Conservation (phyloP, 768 basidiomycete species). For the Baorangia bicolor region DNA sequence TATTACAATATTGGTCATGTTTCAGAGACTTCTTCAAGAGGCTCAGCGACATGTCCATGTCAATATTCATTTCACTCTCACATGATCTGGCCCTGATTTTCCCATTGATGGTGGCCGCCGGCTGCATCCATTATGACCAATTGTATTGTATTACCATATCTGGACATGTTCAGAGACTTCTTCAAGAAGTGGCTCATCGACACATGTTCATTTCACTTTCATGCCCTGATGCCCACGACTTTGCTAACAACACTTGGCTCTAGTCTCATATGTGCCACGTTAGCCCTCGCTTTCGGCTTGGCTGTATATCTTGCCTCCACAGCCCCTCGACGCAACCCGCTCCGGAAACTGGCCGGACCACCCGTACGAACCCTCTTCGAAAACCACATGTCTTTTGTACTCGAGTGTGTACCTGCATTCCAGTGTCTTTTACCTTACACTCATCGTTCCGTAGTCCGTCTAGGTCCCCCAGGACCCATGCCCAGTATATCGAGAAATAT, state of each 20-base stretch:
- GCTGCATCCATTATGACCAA: too few relatives aligned
- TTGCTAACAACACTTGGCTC: not conserved
- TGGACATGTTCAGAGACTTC: too few relatives aligned
- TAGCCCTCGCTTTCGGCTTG: constrained; percentile 17
- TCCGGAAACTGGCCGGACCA: constrained; percentile 62
- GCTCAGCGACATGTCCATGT: too few relatives aligned
- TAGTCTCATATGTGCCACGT: constrained; percentile 7
- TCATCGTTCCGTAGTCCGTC: constrained; percentile 42
- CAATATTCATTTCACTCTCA: too few relatives aligned
- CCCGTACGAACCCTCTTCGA: constrained; percentile 47
- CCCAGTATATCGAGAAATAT: constrained; percentile 53
- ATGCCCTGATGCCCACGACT: not conserved
- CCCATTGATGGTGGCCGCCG: too few relatives aligned
- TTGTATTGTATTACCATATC: not conserved
- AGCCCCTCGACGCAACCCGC: constrained; percentile 39
- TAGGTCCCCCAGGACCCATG: constrained; percentile 53
- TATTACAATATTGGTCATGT: too few relatives aligned
- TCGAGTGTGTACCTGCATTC: constrained; percentile 48
- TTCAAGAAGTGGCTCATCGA: too few relatives aligned
- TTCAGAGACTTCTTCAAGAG: too few relatives aligned
- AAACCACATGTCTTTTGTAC: constrained; percentile 52
- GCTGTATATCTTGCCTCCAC: constrained; percentile 28
- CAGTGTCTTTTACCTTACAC: not conserved
- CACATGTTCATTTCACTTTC: not conserved
- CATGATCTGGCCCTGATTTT: too few relatives aligned